Percentiles rank a stretch among this genome's conserved stretches.
These are phyloP conservation scores for Toxicodendron radicans DNA, from an alignment of 345 rosid species.

Conservation along the genomic window DNA sequence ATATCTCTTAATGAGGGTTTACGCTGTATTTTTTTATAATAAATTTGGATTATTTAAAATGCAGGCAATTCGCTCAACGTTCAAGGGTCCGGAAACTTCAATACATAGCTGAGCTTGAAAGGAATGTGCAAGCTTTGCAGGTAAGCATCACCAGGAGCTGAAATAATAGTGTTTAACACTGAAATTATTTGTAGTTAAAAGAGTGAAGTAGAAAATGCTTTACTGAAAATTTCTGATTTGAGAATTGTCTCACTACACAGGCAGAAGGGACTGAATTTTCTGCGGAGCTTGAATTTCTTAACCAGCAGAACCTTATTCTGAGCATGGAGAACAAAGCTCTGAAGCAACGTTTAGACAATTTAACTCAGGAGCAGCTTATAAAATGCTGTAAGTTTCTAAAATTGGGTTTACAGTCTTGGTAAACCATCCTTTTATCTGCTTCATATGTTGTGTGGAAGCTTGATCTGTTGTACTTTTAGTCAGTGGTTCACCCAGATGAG, in stretches of 20 bases:
- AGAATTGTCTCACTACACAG: constrained; percentile 32
- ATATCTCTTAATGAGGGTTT: not conserved
- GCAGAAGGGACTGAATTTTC: constrained; percentile 81
- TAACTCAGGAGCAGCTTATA: constrained; percentile 80
- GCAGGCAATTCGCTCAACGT: constrained; percentile 99
- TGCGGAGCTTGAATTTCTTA: constrained; percentile 87
- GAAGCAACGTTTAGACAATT: constrained; percentile 73
- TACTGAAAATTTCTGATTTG: constrained; percentile 8
- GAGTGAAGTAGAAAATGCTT: not conserved
- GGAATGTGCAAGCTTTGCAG: constrained; percentile 95
- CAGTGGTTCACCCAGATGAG: not conserved
- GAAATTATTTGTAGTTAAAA: constrained; percentile 2
- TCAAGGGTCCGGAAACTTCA: constrained; percentile 98
- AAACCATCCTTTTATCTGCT: constrained; percentile 9
- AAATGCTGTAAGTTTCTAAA: constrained; percentile 62
- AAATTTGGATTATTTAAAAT: constrained; percentile 22
- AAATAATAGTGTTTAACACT: not conserved
- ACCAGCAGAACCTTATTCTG: constrained; percentile 75
- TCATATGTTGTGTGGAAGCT: constrained; percentile 4
- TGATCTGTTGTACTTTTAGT: not conserved
- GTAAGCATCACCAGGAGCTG: constrained; percentile 37
- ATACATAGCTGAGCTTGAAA: constrained; percentile 98
- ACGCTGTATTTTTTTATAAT: constrained; percentile 19
- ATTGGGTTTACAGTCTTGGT: not conserved
- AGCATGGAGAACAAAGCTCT: constrained; percentile 93